These are phyloP conservation scores for Polytrichum commune DNA, from an alignment of 225 moss, liverwort and hornwort genomes.

Conservation along the genomic window DNA sequence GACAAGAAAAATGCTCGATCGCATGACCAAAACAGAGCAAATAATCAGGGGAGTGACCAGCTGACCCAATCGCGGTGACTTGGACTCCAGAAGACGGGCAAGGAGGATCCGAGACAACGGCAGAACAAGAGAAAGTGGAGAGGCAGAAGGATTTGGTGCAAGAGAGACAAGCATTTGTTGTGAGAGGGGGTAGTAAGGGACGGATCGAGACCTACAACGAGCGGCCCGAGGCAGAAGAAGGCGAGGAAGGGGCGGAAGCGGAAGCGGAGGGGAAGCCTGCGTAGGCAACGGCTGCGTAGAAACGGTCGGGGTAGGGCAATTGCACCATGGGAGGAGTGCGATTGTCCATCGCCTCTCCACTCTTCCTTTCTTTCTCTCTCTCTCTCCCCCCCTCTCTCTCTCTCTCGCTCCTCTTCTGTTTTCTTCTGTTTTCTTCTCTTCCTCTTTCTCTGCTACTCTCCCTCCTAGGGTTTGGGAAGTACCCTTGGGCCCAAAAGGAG, in stretches of 20 bases:
- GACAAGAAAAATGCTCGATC: slow-evolving; percentile 11
- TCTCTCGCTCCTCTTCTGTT: background rate
- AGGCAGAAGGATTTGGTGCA: background rate
- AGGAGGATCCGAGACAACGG: no score
- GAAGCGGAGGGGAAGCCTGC: slow-evolving; percentile 55
- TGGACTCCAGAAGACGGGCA: no score
- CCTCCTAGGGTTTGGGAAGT: background rate
- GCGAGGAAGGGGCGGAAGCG: slow-evolving; percentile 31
- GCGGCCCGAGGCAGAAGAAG: slow-evolving; percentile 17
- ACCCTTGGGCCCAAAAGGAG: slow-evolving; percentile 5
- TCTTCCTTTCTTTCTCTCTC: background rate
- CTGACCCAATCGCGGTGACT: no score
- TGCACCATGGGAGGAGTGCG: slow-evolving; percentile 27
- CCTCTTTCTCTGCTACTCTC: background rate
- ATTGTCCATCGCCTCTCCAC: no score
- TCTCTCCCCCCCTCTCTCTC: background rate
- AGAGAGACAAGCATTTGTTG: slow-evolving; percentile 8
- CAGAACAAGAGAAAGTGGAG: background rate
- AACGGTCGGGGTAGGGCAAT: slow-evolving; percentile 86
- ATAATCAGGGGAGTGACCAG: no score
- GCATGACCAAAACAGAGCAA: slow-evolving; percentile 10
- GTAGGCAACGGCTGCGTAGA: slow-evolving; percentile 69
- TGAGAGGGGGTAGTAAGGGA: slow-evolving; percentile 2
- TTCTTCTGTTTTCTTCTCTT: background rate
- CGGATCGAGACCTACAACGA: slow-evolving; percentile 42